A percentile compares a stretch with the other conserved stretches of the same genome.
Evolutionary conservation across 441 rosid genomes (phyloP).

Genomic region (Pelargonium australe): DNA sequence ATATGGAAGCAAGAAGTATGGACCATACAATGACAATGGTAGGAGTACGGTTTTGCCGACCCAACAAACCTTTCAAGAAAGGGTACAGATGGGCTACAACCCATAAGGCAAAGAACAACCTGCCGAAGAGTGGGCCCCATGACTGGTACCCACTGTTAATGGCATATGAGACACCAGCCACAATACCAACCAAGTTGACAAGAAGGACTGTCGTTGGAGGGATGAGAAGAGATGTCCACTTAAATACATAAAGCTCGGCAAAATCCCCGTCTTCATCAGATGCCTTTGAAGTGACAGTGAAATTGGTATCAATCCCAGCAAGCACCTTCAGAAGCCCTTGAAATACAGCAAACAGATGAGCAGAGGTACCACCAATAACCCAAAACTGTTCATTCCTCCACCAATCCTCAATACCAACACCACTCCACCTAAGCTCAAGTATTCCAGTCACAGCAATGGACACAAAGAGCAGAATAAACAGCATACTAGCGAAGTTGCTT

Average conservation of each 20-base stretch:
- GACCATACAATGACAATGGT: slow-evolving; percentile 91
- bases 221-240: slow-evolving; percentile 83
- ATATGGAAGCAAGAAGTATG: slow-evolving; percentile 75
- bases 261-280: slow-evolving; percentile 75
- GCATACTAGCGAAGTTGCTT: slow-evolving; percentile 76
- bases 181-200: slow-evolving; percentile 69
- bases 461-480: slow-evolving; percentile 80
- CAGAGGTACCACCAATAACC: slow-evolving; percentile 95
- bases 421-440: slow-evolving; percentile 95
- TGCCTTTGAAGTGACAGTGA: slow-evolving; percentile 89
- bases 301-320: slow-evolving; percentile 85
- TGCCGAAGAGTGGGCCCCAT: slow-evolving; percentile 93
- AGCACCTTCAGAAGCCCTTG: slow-evolving; percentile 94
- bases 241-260: slow-evolving; percentile 83
- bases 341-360: slow-evolving; percentile 85
- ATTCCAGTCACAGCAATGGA: slow-evolving; percentile 79
- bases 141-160: slow-evolving; percentile 89
- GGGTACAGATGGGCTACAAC: slow-evolving; percentile 91
- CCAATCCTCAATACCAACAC: slow-evolving; percentile 94
- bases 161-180: slow-evolving; percentile 81
- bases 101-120: slow-evolving; percentile 83
- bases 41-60: slow-evolving; percentile 74
- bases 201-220: slow-evolving; percentile 77
- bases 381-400: slow-evolving; percentile 99
- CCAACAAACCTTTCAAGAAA: slow-evolving; percentile 85